Percentiles rank a stretch among this genome's conserved stretches.
phyloP scores from a whole-genome alignment of 176 grass and related monocot genomes.

The Lolium multiflorum region DNA sequence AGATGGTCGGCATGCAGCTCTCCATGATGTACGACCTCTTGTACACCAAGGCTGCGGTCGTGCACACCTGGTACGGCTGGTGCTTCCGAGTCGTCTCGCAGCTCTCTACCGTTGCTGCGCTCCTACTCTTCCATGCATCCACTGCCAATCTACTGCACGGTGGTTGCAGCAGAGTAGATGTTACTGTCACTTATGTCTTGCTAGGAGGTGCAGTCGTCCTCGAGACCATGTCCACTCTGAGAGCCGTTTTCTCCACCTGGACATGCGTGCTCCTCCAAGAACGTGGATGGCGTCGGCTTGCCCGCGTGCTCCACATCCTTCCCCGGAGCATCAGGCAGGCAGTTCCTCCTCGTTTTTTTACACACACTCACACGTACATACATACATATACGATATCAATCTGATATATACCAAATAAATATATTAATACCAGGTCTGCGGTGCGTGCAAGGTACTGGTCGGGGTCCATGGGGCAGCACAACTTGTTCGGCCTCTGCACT shows the following conservation, averaged over 20 bases:
- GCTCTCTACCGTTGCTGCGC: background rate
- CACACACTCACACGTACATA: too few species aligned
- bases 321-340: too few species aligned
- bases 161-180: background rate
- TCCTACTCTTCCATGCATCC: background rate
- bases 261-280: background rate
- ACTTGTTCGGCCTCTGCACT: background rate
- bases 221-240: background rate
- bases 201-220: background rate
- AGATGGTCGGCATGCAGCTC: conserved; percentile 15
- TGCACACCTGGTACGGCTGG: background rate
- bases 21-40: conserved; percentile 42
- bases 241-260: background rate
- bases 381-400: too few species aligned
- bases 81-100: conserved; percentile 28
- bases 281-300: background rate
- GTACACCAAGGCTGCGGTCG: conserved; percentile 44
- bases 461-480: background rate
- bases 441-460: too few species aligned
- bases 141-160: too few species aligned
- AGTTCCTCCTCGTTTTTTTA: too few species aligned
- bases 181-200: background rate
- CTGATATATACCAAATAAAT: too few species aligned
- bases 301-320: background rate
- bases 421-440: too few species aligned